Conservation (phyloP, 306 rosid genomes). For the Sphenostylis stenocarpa region DNA sequence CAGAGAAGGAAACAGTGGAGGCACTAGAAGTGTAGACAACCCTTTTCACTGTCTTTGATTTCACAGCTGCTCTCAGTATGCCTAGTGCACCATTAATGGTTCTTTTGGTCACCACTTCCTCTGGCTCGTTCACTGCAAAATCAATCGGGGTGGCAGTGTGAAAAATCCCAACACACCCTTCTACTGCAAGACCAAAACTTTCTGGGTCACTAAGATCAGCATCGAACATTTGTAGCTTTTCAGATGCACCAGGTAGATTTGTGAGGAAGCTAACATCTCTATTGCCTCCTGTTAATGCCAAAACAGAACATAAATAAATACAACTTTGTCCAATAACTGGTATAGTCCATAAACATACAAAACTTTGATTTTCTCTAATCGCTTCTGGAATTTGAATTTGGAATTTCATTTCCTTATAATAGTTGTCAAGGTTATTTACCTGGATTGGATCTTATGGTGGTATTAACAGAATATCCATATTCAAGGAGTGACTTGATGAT, state of each 20-base stretch:
- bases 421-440: constrained; percentile 5
- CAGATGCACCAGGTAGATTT: constrained; percentile 51
- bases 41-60: constrained; percentile 53
- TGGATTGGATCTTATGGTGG: constrained; percentile 49
- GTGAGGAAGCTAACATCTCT: constrained; percentile 49
- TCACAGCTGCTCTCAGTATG: constrained; percentile 45
- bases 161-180: constrained; percentile 59
- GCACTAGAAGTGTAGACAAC: constrained; percentile 64
- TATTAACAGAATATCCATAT: constrained; percentile 48
- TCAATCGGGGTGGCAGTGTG: constrained; percentile 54
- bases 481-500: constrained; percentile 51
- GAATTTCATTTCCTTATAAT: too few species aligned
- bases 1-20: constrained; percentile 28
- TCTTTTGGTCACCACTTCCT: constrained; percentile 46
- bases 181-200: constrained; percentile 51
- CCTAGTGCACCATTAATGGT: constrained; percentile 52
- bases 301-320: neutral
- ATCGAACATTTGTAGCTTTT: constrained; percentile 50
- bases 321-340: neutral
- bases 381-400: too few species aligned
- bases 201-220: constrained; percentile 61
- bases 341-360: neutral
- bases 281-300: constrained; percentile 17
- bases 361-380: neutral
- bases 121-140: constrained; percentile 40